Base-by-base conservation (phyloP, 2,329 filamentous ascomycete species). In the Neonectria punicea region DNA sequence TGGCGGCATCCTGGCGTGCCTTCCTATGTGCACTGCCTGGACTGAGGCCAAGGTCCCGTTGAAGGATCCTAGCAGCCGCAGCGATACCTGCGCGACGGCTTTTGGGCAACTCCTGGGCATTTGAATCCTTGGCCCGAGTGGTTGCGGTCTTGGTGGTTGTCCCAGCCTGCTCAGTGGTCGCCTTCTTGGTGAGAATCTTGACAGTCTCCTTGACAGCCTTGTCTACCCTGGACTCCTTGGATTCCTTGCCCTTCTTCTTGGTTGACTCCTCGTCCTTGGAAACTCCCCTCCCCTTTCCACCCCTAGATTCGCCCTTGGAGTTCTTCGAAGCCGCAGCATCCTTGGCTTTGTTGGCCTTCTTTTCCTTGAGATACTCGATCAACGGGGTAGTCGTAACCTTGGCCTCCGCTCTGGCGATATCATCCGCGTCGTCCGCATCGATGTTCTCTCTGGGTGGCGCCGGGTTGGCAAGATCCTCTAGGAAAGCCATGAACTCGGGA, bases 401-500 rank as follows among this genome's bases (percentile, higher is more conserved):
- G 39, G 78, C 67, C 56, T 87, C 86, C 4, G 85, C 79, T 44
- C 85, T 86, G 13, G 80, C 70, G 16, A 80, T 67, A 13, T 85
- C 81, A 10, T 81, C 81, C 4, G 66, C 74, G 6, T 79, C 77
- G 16, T 86, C 82, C 11, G 77, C 72, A n/a, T 88, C 79, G 7
- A 70, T 57, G n/a, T 69, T 70, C 32, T 80, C 85, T 56, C 84
- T 87, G 5, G 81, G 73, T 1, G 81, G 80, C 9, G 80, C 79
- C 2, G 87, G 87, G 71, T 97, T 93, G 1, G 94, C 97, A 51
- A 98, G 86, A 58, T 88, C 92, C 77, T 97, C 92, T 8, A 99
- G 86, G 77, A 98, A 99, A 28, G 90, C 89, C 83, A 98, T 97
- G 73, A 98, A 99, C 73, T 98, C 96, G 0, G 93, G 90, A 75